These are phyloP conservation scores for Aspergillus melleus DNA, from an alignment of 2,329 filamentous ascomycete genomes.

Conservation along the genomic window DNA sequence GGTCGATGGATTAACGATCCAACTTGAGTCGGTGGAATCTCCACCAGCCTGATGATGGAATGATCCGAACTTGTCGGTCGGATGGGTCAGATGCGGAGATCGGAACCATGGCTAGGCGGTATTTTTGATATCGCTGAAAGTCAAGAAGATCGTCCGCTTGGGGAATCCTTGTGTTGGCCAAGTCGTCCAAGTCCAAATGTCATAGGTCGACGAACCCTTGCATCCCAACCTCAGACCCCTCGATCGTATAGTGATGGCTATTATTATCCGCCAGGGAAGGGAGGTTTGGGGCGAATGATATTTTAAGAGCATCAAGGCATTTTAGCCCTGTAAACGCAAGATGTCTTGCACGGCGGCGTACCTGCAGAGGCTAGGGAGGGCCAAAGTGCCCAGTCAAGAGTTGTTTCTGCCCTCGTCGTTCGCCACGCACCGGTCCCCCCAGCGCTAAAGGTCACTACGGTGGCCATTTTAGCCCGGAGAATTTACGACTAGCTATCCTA, in stretches of 20 bases:
- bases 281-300: not conserved
- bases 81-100: not conserved
- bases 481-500: not conserved
- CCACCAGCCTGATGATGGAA: not conserved
- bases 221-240: not conserved
- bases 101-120: not conserved
- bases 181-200: not conserved
- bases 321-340: not conserved
- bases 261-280: not conserved
- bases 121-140: not conserved
- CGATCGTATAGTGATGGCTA: not conserved
- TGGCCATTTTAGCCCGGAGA: not conserved
- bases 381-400: not conserved
- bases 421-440: not conserved
- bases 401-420: too few relatives aligned
- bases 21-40: not conserved
- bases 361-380: not conserved
- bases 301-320: not conserved
- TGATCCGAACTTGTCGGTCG: not conserved
- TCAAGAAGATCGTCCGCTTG: not conserved
- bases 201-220: not conserved
- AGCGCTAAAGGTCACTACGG: not conserved
- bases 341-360: not conserved
- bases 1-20: not conserved
- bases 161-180: not conserved